Base-by-base conservation (phyloP, 2,329 filamentous ascomycete genomes). In the Trichoderma sp. region DNA sequence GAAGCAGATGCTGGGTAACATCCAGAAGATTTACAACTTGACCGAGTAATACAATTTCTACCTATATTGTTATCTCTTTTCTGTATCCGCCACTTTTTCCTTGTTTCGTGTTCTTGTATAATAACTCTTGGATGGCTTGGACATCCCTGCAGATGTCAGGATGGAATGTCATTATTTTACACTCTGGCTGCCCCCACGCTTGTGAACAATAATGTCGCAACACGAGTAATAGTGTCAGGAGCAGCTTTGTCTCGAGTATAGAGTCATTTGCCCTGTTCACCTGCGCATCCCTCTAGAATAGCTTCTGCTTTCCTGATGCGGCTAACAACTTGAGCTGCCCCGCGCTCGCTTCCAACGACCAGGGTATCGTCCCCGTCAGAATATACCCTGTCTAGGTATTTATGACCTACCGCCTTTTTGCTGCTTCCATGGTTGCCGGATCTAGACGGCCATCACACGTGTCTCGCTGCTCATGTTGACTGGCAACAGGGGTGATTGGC, bases 1-100 rank as follows among this genome's bases (percentile, higher is more conserved):
- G 72, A 83, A 88, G 79, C 78, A 80, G 14, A 83, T 84, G 77
- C 79, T 91, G 56, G 78, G 77, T 66, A 83, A 84, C 70, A 86
- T 90, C 65, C 86, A 89, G 82, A 90, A 89, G 84, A 88, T 90
- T 74, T 90, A 90, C 79, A 86, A 89, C 77, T 80, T 88, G 24
- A 78, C 78, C 47, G 80, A 81, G 31, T 77, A 77, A 71, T 31
- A n/a, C 27, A 40, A 24, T 24, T 49, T 49, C 4, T 4, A 13
- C 6, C 21, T 63, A 8, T 53, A 19, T 62, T 14, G 71, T 59
- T 57, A 24, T 11, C 11, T 27, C 13, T 19, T 11, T 14, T 27
- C 35, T 52, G 24, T 49, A n/a, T 7, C 24, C 24, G 31, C n/a
- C 56, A 35, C 31, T 49, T 13, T 13, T 49, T 27, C 5, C 11